These are phyloP conservation scores for Bathelium albidoporum DNA, from an alignment of 495 filamentous ascomycete genomes.

Conservation along the genomic window DNA sequence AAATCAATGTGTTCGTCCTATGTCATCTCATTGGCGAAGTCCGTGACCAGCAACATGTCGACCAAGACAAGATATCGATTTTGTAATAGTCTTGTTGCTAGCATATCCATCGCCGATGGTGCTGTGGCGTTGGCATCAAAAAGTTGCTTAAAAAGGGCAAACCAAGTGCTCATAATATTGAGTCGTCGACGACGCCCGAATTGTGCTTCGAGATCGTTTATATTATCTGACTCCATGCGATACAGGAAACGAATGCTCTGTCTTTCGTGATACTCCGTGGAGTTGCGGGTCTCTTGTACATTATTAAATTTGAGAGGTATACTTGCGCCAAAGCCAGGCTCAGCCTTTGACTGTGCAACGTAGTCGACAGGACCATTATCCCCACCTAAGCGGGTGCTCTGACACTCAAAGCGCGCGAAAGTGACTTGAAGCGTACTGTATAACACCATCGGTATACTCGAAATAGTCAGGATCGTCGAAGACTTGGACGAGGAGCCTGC, in stretches of 20 bases:
- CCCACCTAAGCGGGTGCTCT: background rate
- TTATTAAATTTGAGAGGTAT: background rate
- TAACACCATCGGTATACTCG: background rate
- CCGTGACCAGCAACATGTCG: background rate
- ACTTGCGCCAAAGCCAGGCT: background rate
- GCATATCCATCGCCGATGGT: background rate
- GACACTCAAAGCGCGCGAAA: slow-evolving; percentile 5
- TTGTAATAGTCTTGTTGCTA: background rate
- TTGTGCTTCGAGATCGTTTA: background rate
- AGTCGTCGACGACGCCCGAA: background rate
- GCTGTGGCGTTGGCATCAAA: background rate
- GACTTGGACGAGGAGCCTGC: background rate
- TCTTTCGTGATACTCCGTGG: background rate
- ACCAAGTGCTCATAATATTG: background rate
- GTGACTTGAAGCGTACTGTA: background rate
- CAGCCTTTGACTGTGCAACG: background rate
- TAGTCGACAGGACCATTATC: background rate
- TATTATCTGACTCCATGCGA: background rate
- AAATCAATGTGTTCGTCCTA: background rate
- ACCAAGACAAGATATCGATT: background rate
- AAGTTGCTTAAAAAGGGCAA: background rate
- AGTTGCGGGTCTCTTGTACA: background rate
- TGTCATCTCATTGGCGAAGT: background rate
- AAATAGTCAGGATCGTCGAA: background rate
- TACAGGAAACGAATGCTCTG: background rate